Conservation (phyloP, 2,329 filamentous ascomycete species). For the Colletotrichum spinosum region DNA sequence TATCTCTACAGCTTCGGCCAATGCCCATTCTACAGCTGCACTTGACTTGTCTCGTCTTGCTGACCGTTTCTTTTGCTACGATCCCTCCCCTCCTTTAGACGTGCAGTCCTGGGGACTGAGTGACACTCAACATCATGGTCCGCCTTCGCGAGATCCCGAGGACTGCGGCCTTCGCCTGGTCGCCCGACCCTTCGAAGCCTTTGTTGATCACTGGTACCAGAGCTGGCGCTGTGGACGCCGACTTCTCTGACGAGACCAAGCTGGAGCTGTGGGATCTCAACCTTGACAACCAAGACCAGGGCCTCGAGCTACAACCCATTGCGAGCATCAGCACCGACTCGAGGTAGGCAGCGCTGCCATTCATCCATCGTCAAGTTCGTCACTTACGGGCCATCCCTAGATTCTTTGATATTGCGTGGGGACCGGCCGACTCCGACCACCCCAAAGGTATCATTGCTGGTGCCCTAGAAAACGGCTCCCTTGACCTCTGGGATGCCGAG, state of each 20-base stretch:
- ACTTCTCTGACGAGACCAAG: slow-evolving; percentile 98
- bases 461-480: slow-evolving; percentile 91
- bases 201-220: slow-evolving; percentile 93
- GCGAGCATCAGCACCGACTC: slow-evolving; percentile 89
- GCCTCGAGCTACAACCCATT: slow-evolving; percentile 86
- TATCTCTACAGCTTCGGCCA: slow-evolving; percentile 12
- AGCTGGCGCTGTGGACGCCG: slow-evolving; percentile 93
- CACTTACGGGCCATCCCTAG: slow-evolving; percentile 57
- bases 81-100: slow-evolving; percentile 23
- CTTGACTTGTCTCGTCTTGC: slow-evolving; percentile 22
- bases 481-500: slow-evolving; percentile 93
- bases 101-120: slow-evolving; percentile 38
- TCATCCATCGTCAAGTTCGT: slow-evolving; percentile 7
- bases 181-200: slow-evolving; percentile 80
- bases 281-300: slow-evolving; percentile 80
- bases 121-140: slow-evolving; percentile 76
- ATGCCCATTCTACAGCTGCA: slow-evolving; percentile 29
- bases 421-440: slow-evolving; percentile 80
- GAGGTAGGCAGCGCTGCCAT: slow-evolving; percentile 67
- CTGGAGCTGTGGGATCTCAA: slow-evolving; percentile 96
- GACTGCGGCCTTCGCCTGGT: slow-evolving; percentile 98
- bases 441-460: slow-evolving; percentile 92
- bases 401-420: slow-evolving; percentile 98
- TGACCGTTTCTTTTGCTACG: slow-evolving; percentile 20
- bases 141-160: slow-evolving; percentile 95